Evolutionary conservation across 2,329 filamentous ascomycete species (phyloP).

Genomic region (Teratosphaeria gauchensis): DNA sequence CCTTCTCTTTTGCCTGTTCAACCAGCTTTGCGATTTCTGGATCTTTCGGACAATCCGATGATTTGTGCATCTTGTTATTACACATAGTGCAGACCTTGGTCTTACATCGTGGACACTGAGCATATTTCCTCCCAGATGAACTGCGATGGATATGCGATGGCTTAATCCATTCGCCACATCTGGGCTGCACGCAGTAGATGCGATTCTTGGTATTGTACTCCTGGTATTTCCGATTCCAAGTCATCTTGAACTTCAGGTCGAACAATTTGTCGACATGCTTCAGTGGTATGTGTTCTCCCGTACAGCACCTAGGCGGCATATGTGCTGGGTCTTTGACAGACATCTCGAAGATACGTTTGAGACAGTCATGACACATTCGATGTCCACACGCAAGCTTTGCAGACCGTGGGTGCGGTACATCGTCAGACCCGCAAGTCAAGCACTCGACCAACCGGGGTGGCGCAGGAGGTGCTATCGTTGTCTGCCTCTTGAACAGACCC

Average conservation of each 20-base stretch:
- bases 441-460: slow-evolving; percentile 46
- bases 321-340: slow-evolving; percentile 67
- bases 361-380: slow-evolving; percentile 68
- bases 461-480: slow-evolving; percentile 6
- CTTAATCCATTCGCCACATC: slow-evolving; percentile 72
- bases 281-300: slow-evolving; percentile 59
- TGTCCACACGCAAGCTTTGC: slow-evolving; percentile 70
- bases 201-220: slow-evolving; percentile 67
- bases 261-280: slow-evolving; percentile 70
- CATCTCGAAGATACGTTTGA: slow-evolving; percentile 63
- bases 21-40: slow-evolving; percentile 56
- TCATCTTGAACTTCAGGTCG: slow-evolving; percentile 61
- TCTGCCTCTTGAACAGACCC: slow-evolving; percentile 17
- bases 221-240: slow-evolving; percentile 71
- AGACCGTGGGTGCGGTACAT: slow-evolving; percentile 52
- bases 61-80: slow-evolving; percentile 63
- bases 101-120: slow-evolving; percentile 60
- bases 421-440: slow-evolving; percentile 59
- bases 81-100: slow-evolving; percentile 67
- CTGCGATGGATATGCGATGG: slow-evolving; percentile 57
- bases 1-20: slow-evolving; percentile 54
- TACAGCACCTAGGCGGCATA: slow-evolving; percentile 82
- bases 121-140: slow-evolving; percentile 48
- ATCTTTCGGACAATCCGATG: slow-evolving; percentile 60
- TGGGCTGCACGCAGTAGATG: slow-evolving; percentile 63